These are phyloP conservation scores for Cyclospora cayetanensis DNA, from an alignment of 169 alveolate species.

Conservation along the genomic window DNA sequence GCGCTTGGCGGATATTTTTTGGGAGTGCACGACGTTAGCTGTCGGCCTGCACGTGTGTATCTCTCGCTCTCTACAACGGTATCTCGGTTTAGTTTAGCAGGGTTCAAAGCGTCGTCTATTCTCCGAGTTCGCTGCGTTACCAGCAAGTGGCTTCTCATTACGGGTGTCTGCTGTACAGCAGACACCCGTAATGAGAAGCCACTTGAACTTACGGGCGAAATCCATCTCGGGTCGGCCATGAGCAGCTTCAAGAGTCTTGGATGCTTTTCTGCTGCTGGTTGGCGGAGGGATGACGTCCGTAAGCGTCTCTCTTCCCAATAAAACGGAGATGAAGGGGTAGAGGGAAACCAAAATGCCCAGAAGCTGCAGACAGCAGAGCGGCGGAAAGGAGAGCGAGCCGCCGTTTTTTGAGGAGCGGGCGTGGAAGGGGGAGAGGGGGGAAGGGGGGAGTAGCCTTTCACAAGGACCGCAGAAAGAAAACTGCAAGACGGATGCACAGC, in stretches of 20 bases:
- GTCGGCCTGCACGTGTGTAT: too few species aligned
- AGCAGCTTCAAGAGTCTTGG: background rate
- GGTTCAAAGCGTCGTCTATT: too few species aligned
- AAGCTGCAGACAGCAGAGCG: constrained; percentile 13
- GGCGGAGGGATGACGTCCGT: constrained; percentile 8
- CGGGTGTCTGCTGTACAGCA: too few species aligned
- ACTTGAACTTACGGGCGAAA: background rate
- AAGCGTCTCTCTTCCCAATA: constrained; percentile 5
- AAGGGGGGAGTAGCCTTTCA: constrained; percentile 31
- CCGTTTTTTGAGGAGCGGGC: background rate
- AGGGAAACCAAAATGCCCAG: background rate
- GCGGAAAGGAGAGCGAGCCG: too few species aligned
- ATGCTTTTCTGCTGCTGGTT: background rate
- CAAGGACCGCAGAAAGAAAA: background rate
- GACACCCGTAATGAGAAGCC: background rate
- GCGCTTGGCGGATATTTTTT: background rate
- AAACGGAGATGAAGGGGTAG: constrained; percentile 28
- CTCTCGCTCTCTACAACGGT: too few species aligned
- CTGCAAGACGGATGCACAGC: background rate
- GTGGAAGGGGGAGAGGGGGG: background rate
- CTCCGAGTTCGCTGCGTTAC: too few species aligned
- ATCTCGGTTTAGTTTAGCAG: too few species aligned
- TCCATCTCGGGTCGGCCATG: background rate
- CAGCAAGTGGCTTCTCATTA: too few species aligned
- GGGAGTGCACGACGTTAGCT: too few species aligned